Percentiles rank a stretch among this genome's conserved stretches.
These are phyloP conservation scores for Aurinia saxatilis DNA, from an alignment of 345 rosid genomes.

Conservation along the genomic window DNA sequence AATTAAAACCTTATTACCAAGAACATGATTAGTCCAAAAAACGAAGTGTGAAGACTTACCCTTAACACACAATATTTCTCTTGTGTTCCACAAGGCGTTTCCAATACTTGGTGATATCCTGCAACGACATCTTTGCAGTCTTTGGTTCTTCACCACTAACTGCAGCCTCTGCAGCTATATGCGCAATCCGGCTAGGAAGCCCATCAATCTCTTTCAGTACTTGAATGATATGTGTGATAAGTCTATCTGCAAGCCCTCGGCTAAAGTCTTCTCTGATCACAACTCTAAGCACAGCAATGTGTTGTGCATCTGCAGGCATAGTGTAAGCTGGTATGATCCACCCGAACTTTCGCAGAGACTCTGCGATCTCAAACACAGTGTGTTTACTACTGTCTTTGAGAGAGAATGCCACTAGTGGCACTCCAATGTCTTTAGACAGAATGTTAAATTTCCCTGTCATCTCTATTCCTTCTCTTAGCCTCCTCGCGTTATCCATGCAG, in stretches of 20 bases:
- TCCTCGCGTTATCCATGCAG: slow-evolving; percentile 46
- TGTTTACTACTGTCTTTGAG: slow-evolving; percentile 49
- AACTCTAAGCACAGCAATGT: slow-evolving; percentile 57
- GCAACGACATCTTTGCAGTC: slow-evolving; percentile 36
- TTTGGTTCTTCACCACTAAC: slow-evolving; percentile 29
- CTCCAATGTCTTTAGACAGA: slow-evolving; percentile 60
- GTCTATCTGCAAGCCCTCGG: slow-evolving; percentile 53
- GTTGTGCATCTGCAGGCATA: slow-evolving; percentile 67
- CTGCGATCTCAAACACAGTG: slow-evolving; percentile 62
- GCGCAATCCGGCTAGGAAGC: slow-evolving; percentile 33
- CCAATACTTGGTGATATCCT: slow-evolving; percentile 54
- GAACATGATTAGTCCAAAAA: not conserved
- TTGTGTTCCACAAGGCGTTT: slow-evolving; percentile 40
- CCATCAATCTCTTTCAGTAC: slow-evolving; percentile 53
- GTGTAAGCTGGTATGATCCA: slow-evolving; percentile 77
- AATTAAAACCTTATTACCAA: slow-evolving; percentile 10
- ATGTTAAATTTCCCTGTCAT: slow-evolving; percentile 49
- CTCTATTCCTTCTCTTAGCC: slow-evolving; percentile 56
- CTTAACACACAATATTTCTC: slow-evolving; percentile 39
- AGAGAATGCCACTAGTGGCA: slow-evolving; percentile 69
- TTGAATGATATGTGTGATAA: slow-evolving; percentile 41
- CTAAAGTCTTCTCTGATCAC: slow-evolving; percentile 68
- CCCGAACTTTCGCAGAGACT: slow-evolving; percentile 46
- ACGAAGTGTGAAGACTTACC: not conserved
- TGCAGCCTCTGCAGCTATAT: slow-evolving; percentile 10